These are phyloP conservation scores for Pilobolus umbonatus DNA, from an alignment of 192 early-diverging fungal species.

Conservation along the genomic window DNA sequence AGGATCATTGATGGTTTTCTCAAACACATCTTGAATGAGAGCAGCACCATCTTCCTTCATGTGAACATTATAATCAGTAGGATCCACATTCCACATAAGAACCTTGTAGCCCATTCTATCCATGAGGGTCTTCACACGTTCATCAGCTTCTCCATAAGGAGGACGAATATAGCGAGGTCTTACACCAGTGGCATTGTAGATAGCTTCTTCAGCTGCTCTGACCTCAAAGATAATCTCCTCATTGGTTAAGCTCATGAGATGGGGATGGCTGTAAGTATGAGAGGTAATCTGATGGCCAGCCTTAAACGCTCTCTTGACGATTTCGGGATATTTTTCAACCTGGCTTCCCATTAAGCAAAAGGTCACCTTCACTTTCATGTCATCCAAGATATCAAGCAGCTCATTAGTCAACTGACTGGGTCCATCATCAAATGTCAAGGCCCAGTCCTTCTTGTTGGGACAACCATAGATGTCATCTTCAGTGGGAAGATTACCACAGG, in stretches of 20 bases:
- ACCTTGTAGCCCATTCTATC: conserved; percentile 32
- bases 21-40: conserved; percentile 7
- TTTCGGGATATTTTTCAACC: conserved; percentile 40
- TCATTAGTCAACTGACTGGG: conserved; percentile 45
- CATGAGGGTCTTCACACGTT: conserved; percentile 47
- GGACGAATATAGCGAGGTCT: conserved; percentile 55
- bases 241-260: conserved; percentile 41
- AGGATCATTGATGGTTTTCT: background rate
- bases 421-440: conserved; percentile 56
- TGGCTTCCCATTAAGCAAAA: conserved; percentile 64
- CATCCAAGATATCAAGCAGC: conserved; percentile 49
- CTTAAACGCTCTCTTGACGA: conserved; percentile 41
- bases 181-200: conserved; percentile 47
- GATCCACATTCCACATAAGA: conserved; percentile 36
- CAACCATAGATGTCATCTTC: conserved; percentile 26
- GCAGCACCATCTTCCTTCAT: conserved; percentile 9
- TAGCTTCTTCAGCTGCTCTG: conserved; percentile 41
- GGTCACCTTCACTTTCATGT: conserved; percentile 55
- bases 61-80: conserved; percentile 28
- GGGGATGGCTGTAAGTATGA: conserved; percentile 48
- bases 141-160: conserved; percentile 59
- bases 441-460: conserved; percentile 16
- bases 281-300: conserved; percentile 60
- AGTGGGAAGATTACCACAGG: conserved; percentile 22
- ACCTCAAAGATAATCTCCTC: conserved; percentile 40